phyloP scores from a whole-genome alignment of 345 rosid species.

The Litchi chinensis region DNA sequence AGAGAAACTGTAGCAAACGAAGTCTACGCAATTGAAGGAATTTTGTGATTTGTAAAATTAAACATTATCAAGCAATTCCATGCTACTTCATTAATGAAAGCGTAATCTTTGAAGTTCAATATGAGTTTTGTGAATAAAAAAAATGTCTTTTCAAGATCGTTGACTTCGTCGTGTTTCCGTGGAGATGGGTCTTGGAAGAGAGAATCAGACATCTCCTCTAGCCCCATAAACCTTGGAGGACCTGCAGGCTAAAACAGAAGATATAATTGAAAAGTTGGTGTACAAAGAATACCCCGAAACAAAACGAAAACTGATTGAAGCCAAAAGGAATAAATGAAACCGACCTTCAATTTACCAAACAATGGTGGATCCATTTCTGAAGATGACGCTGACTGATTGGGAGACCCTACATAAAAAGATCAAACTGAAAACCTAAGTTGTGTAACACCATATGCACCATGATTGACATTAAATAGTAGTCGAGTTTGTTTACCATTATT shows the following conservation, averaged over 20 bases:
- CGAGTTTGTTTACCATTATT: conserved; percentile 28
- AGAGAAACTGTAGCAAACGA: no score
- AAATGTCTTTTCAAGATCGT: background rate
- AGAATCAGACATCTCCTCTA: conserved; percentile 36
- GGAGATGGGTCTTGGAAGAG: conserved; percentile 23
- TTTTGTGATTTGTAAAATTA: no score
- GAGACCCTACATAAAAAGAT: conserved; percentile 22
- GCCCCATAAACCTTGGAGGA: conserved; percentile 27
- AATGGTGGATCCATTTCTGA: conserved; percentile 15
- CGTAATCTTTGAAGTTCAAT: no score
- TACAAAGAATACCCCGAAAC: background rate
- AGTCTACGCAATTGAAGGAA: no score
- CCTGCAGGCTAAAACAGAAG: conserved; percentile 22
- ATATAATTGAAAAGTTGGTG: background rate
- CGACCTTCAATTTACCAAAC: conserved; percentile 22
- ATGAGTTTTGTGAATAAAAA: no score
- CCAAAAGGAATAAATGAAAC: background rate
- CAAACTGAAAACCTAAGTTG: background rate
- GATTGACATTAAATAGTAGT: background rate
- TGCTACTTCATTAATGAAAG: no score
- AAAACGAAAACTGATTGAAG: background rate
- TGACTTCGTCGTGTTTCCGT: background rate
- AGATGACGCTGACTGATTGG: conserved; percentile 14
- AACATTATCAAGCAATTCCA: no score
- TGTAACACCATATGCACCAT: background rate